These are phyloP conservation scores for Botrytis fragariae DNA, from an alignment of 2,329 filamentous ascomycete genomes.

Conservation along the genomic window DNA sequence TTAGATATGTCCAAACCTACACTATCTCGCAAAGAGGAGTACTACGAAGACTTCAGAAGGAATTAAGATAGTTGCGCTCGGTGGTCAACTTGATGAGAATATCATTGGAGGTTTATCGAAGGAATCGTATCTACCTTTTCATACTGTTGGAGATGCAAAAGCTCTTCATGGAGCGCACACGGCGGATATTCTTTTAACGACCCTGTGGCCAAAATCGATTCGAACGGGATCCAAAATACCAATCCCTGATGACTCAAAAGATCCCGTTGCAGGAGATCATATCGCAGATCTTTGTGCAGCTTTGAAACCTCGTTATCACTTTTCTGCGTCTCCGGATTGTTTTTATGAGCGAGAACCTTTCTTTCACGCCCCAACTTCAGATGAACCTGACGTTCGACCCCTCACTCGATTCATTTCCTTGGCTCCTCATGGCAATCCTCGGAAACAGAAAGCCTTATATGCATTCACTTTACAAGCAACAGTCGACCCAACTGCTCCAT, in stretches of 20 bases:
- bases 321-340: conserved; percentile 62
- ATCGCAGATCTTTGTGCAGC: conserved; percentile 75
- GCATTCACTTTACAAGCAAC: conserved; percentile 70
- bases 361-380: conserved; percentile 60
- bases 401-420: conserved; percentile 90
- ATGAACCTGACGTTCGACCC: conserved; percentile 52
- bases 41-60: conserved; percentile 88
- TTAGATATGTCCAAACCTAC: conserved; percentile 81
- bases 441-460: conserved; percentile 79
- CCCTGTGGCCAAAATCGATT: conserved; percentile 77
- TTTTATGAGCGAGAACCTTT: conserved; percentile 92
- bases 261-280: conserved; percentile 57
- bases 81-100: conserved; percentile 65
- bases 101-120: conserved; percentile 62
- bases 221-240: conserved; percentile 64
- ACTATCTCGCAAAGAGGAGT: conserved; percentile 39
- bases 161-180: conserved; percentile 71
- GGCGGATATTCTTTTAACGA: conserved; percentile 84
- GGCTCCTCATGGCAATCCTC: conserved; percentile 70
- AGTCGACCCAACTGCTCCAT: conserved; percentile 55
- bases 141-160: conserved; percentile 74
- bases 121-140: conserved; percentile 73
- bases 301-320: conserved; percentile 89
- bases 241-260: conserved; percentile 51
- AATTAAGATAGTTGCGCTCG: conserved; percentile 80